Conservation (phyloP, 257 asterid species). For the Linderniella brevidens region DNA sequence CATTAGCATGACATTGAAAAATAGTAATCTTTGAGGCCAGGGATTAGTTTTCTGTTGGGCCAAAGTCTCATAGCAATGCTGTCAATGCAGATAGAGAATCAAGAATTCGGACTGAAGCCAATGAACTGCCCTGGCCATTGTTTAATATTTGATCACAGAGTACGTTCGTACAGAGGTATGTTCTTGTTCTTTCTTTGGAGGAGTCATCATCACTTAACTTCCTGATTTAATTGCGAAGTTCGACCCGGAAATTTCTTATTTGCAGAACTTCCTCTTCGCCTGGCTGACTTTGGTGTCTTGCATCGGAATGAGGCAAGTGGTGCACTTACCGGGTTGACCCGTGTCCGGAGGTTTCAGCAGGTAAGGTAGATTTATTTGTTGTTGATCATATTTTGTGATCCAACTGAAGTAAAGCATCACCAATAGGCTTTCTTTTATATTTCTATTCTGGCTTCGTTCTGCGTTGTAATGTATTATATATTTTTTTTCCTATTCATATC, state of each 20-base stretch:
- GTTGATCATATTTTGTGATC: not conserved
- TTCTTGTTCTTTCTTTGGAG: not conserved
- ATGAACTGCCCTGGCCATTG: slow-evolving; percentile 99
- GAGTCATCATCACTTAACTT: not conserved
- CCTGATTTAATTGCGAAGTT: no score
- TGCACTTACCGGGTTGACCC: slow-evolving; percentile 94
- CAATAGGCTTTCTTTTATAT: no score
- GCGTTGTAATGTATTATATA: no score
- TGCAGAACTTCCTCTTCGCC: slow-evolving; percentile 90
- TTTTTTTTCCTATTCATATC: not conserved
- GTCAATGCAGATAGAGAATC: slow-evolving; percentile 64
- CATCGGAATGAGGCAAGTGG: slow-evolving; percentile 99
- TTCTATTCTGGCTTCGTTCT: no score
- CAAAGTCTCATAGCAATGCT: not conserved
- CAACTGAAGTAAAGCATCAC: no score
- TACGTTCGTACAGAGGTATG: slow-evolving; percentile 94
- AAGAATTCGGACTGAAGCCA: slow-evolving; percentile 95
- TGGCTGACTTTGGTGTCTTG: slow-evolving; percentile 95
- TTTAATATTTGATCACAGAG: slow-evolving; percentile 86
- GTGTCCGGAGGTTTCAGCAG: slow-evolving; percentile 99
- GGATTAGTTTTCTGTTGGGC: slow-evolving; percentile 3
- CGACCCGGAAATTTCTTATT: not conserved
- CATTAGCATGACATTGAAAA: not conserved
- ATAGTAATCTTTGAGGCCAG: not conserved
- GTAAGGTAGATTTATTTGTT: slow-evolving; percentile 21